Evolutionary conservation across 1,284 basidiomycete species (phyloP), one percentile per base, ranked within the genome.

Genomic region (Heimioporus retisporus): DNA sequence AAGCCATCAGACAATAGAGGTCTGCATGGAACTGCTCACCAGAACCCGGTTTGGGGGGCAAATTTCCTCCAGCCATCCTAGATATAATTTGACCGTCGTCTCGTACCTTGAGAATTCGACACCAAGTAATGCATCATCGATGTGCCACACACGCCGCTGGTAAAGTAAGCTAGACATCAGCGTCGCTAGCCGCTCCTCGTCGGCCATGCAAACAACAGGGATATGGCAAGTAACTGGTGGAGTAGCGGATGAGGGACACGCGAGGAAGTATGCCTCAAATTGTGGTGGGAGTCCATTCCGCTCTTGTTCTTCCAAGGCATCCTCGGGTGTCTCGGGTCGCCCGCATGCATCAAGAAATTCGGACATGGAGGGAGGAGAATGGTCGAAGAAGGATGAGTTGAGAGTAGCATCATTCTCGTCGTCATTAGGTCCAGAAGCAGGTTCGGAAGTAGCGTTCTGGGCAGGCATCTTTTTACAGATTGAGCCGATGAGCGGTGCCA

Each of bases 211-310:
- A 28, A 28, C 28, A 28, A 28, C 28, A 3, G 28, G 28, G 28
- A 28, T 28, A 28, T 28, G 28, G 28, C 28, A 28, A 28, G 28
- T 28, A 28, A 28, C 28, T 28, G 28, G 28, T 28, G 28, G 28
- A 28, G 28, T 28, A 35, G 57, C 42, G 15, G 54, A 57, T 4
- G 48, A 16, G n/a, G 48, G 7, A 58, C 5, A 44, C 13, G 61
- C 55, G n/a, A 58, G 35, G 8, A 65, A 68, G 28, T 65, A 21
- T 4, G 59, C 67, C 7, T 68, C 61, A 28, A 60, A 68, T 6
- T 28, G 42, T 25, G 66, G 28, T 0, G 67, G n/a, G 2, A 69
- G 57, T n/a, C 23, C 7, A 23, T 1, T 14, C 3, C 55, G 43
- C 18, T 46, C 48, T 48, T 46, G 31, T 7, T 60, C 55, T 50